These are phyloP conservation scores for Yamadazyma atlantica DNA, from an alignment of 1,139 yeast species.

Conservation along the genomic window DNA sequence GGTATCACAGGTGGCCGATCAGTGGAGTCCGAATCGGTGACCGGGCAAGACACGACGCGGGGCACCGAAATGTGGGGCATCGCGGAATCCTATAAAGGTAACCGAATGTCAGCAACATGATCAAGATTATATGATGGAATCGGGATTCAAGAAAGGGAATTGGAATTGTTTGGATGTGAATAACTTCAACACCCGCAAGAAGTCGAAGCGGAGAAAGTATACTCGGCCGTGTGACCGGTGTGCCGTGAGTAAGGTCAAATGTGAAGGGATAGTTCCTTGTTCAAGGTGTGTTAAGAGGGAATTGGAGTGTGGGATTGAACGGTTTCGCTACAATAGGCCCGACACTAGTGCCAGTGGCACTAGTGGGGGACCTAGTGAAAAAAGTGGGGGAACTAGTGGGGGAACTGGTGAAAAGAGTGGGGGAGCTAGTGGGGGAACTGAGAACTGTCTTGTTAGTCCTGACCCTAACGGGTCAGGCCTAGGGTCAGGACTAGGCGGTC, in stretches of 20 bases:
- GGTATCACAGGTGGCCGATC: no score
- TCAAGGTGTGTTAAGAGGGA: constrained; percentile 27
- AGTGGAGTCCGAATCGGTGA: no score
- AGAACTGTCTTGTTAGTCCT: no score
- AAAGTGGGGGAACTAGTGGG: no score
- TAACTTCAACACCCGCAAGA: not conserved
- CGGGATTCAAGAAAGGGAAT: constrained; percentile 1
- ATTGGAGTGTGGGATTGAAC: constrained; percentile 29
- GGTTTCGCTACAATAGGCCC: no score
- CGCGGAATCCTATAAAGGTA: not conserved
- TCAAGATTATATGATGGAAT: not conserved
- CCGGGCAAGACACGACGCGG: not conserved
- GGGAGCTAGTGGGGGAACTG: no score
- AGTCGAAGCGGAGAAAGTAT: constrained; percentile 8
- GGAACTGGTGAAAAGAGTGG: no score
- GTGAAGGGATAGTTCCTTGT: constrained; percentile 31
- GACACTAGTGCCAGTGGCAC: no score
- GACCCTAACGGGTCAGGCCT: not conserved
- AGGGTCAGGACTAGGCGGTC: not conserved
- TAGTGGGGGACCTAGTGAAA: not conserved
- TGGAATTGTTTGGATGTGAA: constrained; percentile 3
- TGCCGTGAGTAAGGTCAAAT: constrained; percentile 34
- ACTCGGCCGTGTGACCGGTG: constrained; percentile 36
- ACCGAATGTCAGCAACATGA: not conserved
- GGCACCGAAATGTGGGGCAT: not conserved